Conservation (phyloP, 106 monocot species). For the Iris macrosiphon region DNA sequence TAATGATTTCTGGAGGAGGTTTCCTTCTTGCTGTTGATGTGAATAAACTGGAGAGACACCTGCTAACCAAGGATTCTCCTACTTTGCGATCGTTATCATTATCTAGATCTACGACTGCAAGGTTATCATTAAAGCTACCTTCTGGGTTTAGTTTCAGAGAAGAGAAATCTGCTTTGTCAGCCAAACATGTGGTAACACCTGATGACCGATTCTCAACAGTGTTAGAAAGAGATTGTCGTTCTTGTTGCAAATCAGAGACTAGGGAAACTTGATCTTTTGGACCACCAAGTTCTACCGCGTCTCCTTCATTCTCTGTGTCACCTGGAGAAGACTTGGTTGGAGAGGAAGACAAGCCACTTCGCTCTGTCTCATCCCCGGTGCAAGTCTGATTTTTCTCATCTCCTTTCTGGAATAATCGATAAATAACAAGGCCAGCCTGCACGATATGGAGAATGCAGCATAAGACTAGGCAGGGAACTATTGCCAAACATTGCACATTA, state of each 20-base stretch:
- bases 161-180: slow-evolving; percentile 17
- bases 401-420: slow-evolving; percentile 54
- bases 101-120: too few relatives aligned
- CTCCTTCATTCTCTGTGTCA: slow-evolving; percentile 20
- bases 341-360: slow-evolving; percentile 28
- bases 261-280: slow-evolving; percentile 18
- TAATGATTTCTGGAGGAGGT: too few relatives aligned
- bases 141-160: slow-evolving; percentile 17
- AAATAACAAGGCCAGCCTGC: slow-evolving; percentile 67
- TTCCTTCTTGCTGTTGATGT: too few relatives aligned
- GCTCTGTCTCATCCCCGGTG: slow-evolving; percentile 41
- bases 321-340: slow-evolving; percentile 39
- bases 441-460: neutral
- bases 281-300: slow-evolving; percentile 15
- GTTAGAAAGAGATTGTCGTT: slow-evolving; percentile 3
- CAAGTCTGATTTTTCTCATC: slow-evolving; percentile 31
- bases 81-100: too few relatives aligned
- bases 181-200: slow-evolving; percentile 11
- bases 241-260: slow-evolving; percentile 18
- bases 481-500: neutral
- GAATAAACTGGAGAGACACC: too few relatives aligned
- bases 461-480: neutral
- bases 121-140: too few relatives aligned
- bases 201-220: slow-evolving; percentile 9
- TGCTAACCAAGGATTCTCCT: too few relatives aligned